Evolutionary conservation across 331 rosid species (phyloP).

Genomic region (Quercus phellos): DNA sequence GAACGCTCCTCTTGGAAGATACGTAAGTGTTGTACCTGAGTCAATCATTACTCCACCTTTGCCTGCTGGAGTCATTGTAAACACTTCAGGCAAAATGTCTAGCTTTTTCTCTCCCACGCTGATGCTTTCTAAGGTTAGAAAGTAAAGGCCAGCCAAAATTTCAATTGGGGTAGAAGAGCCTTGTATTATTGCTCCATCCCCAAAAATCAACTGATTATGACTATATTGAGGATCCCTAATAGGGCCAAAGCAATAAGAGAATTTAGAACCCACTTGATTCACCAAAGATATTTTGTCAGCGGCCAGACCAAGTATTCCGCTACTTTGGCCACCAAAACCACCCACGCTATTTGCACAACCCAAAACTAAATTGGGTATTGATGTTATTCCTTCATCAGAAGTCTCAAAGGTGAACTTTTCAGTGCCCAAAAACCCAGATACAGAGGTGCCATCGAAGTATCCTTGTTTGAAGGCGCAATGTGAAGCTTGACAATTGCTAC

Average conservation of each 20-base stretch:
- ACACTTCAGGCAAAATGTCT: background rate
- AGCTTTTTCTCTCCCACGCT: slow-evolving; percentile 11
- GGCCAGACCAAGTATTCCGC: slow-evolving; percentile 23
- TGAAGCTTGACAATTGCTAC: background rate
- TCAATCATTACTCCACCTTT: background rate
- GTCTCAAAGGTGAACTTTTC: slow-evolving; percentile 11
- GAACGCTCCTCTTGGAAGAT: background rate
- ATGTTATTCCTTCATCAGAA: background rate
- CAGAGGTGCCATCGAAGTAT: background rate
- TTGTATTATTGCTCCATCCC: slow-evolving; percentile 16
- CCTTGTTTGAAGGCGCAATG: background rate
- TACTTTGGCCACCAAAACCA: background rate
- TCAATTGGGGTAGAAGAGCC: slow-evolving; percentile 20
- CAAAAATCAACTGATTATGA: slow-evolving; percentile 14
- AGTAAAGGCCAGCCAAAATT: background rate
- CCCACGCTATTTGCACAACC: slow-evolving; percentile 14
- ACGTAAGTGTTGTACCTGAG: background rate
- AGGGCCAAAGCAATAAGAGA: slow-evolving; percentile 23
- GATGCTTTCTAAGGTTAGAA: slow-evolving; percentile 15
- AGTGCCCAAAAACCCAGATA: slow-evolving; percentile 7
- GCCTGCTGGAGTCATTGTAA: background rate
- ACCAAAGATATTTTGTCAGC: slow-evolving; percentile 16
- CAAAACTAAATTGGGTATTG: background rate
- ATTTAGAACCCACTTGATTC: background rate
- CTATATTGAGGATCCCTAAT: slow-evolving; percentile 17